Percentiles rank a stretch among this genome's conserved stretches.
These are phyloP conservation scores for Fusarium sp. DNA, from an alignment of 2,329 filamentous ascomycete genomes.

Conservation along the genomic window DNA sequence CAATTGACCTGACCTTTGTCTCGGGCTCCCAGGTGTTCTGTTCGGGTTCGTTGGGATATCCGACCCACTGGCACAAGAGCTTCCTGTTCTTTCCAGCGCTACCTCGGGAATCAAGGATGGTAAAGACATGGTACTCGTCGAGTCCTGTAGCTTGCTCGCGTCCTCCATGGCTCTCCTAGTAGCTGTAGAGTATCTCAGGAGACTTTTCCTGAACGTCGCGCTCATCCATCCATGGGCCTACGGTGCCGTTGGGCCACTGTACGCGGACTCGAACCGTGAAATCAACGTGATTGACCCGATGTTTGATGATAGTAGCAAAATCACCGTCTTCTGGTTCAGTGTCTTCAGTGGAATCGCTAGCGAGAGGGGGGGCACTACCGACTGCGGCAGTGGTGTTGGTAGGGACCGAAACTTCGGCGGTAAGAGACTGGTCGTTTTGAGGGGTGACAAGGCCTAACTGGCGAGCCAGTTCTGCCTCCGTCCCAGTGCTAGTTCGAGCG, in stretches of 20 bases:
- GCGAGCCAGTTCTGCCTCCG: not conserved
- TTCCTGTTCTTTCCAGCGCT: not conserved
- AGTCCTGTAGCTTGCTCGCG: not conserved
- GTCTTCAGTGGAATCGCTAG: not conserved
- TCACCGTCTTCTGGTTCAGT: not conserved
- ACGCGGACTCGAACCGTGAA: not conserved
- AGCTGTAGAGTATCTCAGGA: not conserved
- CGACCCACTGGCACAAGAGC: not conserved
- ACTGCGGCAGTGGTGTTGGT: not conserved
- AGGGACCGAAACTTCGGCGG: no score
- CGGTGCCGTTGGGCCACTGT: not conserved
- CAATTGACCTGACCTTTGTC: not conserved
- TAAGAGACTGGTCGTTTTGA: not conserved
- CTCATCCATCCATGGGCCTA: not conserved
- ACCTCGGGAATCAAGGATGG: not conserved
- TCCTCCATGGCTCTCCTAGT: not conserved
- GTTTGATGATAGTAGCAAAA: not conserved
- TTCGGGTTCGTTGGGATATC: not conserved
- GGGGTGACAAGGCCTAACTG: not conserved
- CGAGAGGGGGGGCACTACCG: not conserved
- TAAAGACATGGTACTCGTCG: not conserved
- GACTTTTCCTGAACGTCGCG: not conserved
- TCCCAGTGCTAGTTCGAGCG: not conserved
- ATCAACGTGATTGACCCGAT: not conserved
- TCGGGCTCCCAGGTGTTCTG: not conserved